Evolutionary conservation across 345 rosid species (phyloP).

Genomic region (Corchorus capsularis): DNA sequence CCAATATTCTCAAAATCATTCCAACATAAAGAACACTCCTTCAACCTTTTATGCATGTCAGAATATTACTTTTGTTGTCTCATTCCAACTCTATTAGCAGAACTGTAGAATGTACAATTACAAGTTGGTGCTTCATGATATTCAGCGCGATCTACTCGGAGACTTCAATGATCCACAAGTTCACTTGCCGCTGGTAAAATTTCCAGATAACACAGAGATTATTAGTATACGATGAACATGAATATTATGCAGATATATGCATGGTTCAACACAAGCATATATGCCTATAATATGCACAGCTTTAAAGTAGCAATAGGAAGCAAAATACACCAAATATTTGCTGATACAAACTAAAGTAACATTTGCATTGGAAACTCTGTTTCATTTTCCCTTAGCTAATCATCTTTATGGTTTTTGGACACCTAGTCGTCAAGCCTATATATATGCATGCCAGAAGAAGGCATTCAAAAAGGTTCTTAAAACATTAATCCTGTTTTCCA

Average conservation of each 20-base stretch:
- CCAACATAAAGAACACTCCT: background rate
- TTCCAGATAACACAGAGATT: background rate
- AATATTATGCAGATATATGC: background rate
- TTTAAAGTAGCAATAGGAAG: background rate
- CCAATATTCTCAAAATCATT: no score
- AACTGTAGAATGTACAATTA: background rate
- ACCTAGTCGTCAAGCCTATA: background rate
- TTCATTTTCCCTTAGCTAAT: background rate
- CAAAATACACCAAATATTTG: background rate
- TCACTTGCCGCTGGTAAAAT: constrained; percentile 1
- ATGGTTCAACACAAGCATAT: background rate
- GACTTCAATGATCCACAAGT: background rate
- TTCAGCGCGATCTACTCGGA: background rate
- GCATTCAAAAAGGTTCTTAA: background rate
- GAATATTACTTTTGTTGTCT: background rate
- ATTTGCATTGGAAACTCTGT: background rate
- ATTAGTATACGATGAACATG: background rate
- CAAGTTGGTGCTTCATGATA: background rate
- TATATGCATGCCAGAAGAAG: background rate
- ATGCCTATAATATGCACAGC: background rate
- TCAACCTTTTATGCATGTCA: background rate
- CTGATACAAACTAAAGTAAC: background rate
- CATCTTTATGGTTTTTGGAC: background rate
- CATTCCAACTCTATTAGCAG: background rate
- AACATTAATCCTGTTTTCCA: no score